Evolutionary conservation across 2,329 filamentous ascomycete genomes (phyloP), one percentile per base, ranked within the genome.

Genomic region (Colletotrichum falcatum): DNA sequence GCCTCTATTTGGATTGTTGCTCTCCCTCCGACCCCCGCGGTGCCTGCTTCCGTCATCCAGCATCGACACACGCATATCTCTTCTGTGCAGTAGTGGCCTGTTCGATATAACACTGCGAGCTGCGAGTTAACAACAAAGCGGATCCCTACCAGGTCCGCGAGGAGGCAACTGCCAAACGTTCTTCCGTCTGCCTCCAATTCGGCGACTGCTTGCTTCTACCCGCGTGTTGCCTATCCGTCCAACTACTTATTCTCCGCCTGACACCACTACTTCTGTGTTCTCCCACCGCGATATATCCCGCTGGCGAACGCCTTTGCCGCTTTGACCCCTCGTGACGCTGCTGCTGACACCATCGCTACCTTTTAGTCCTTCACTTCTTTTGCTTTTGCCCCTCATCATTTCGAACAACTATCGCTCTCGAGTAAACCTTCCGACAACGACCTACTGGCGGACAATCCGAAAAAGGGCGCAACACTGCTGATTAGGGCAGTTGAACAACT

Each of bases 11-110:
- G 48, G 69, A 35, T 69, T 35, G 55, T 48, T 70, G 39, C 39
- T 61, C 46, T 26, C 26, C 23, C 53, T 37, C 55, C 55, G 4
- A 33, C 39, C 48, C 42, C 63, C 33, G 46, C 63, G 63, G 42
- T 64, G 53, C 68, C 54, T 71, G 55, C 30, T 61, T 68, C 67
- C 58, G 64, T 68, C 67, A 71, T 68, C 64, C 37, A 59, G 42
- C 51, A 59, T 62, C 37, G 18, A 66, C 46, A 51, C 46, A 59
- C 54, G 46, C 46, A 59, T 48, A 66, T 55, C 55, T 54, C 60
- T 60, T 51, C 44, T 39, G 23, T 69, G 39, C 65, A 35, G 54
- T 33, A 60, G 49, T 64, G 20, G 73, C 64, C 60, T 74, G 70
- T 68, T 49, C 49, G 39, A 49, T 42, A 18, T 39, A 49, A 26